phyloP scores from a whole-genome alignment of 129 eudicot species.

The Glebionis coronaria region DNA sequence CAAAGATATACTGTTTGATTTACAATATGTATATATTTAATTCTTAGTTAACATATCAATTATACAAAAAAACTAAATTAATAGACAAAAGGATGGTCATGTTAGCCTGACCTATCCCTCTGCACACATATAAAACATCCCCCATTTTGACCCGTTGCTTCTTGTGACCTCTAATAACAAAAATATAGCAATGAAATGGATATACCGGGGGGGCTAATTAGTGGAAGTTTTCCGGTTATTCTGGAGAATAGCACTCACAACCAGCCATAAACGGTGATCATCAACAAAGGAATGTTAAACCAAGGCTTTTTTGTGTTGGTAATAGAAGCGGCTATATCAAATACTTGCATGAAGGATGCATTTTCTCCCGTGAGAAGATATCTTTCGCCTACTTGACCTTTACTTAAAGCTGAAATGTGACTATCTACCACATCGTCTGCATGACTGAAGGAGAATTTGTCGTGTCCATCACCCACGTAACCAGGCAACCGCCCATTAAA shows the following conservation, averaged over 20 bases:
- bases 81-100: background rate
- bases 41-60: no score
- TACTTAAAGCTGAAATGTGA: no score
- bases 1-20: background rate
- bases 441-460: no score
- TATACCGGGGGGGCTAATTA: constrained; percentile 89
- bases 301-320: constrained; percentile 59
- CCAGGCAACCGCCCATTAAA: no score
- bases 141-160: background rate
- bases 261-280: constrained; percentile 72
- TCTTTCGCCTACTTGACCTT: constrained; percentile 68
- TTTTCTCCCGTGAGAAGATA: constrained; percentile 93
- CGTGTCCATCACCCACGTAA: no score
- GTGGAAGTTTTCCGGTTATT: constrained; percentile 69
- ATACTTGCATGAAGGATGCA: constrained; percentile 76
- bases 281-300: constrained; percentile 48
- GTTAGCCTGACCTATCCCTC: background rate
- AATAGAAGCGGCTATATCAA: constrained; percentile 61
- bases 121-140: no score
- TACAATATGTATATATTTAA: no score
- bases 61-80: background rate
- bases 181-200: background rate
- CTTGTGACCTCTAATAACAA: background rate
- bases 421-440: no score
- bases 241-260: constrained; percentile 46